Evolutionary conservation across 495 filamentous ascomycete genomes (phyloP).

Genomic region (Cenococcum geophilum): DNA sequence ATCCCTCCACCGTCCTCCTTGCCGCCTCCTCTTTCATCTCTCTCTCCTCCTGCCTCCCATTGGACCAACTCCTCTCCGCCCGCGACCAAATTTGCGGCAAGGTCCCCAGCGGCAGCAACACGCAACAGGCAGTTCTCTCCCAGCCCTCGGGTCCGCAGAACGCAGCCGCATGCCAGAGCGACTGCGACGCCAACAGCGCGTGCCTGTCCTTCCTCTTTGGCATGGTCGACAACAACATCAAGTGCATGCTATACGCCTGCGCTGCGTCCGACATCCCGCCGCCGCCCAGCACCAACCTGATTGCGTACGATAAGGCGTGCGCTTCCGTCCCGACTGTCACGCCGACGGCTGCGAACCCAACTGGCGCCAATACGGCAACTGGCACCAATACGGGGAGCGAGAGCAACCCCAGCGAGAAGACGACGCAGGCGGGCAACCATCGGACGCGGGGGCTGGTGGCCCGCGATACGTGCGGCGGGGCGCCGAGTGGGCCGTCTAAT

Average conservation of each 20-base stretch:
- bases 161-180: slow-evolving; percentile 9
- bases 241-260: not conserved
- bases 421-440: not conserved
- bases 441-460: not conserved
- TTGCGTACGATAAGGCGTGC: slow-evolving; percentile 13
- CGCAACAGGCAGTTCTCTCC: slow-evolving; percentile 3
- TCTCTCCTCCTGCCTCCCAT: slow-evolving; percentile 2
- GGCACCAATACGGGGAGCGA: not conserved
- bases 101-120: slow-evolving; percentile 2
- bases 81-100: slow-evolving; percentile 4
- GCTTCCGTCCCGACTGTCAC: slow-evolving; percentile 10
- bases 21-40: not conserved
- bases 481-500: slow-evolving; percentile 4
- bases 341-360: slow-evolving; percentile 10
- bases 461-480: slow-evolving; percentile 8
- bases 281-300: not conserved
- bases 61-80: slow-evolving; percentile 2
- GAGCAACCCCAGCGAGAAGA: not conserved
- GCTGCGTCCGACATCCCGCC: slow-evolving; percentile 1
- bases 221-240: slow-evolving; percentile 7
- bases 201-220: slow-evolving; percentile 12
- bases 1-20: slow-evolving; percentile 11
- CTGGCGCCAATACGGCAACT: slow-evolving; percentile 10
- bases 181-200: slow-evolving; percentile 4
- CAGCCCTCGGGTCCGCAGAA: slow-evolving; percentile 3